These are phyloP conservation scores for Elsinoe arachidis DNA, from an alignment of 2,329 filamentous ascomycete genomes.

Conservation along the genomic window DNA sequence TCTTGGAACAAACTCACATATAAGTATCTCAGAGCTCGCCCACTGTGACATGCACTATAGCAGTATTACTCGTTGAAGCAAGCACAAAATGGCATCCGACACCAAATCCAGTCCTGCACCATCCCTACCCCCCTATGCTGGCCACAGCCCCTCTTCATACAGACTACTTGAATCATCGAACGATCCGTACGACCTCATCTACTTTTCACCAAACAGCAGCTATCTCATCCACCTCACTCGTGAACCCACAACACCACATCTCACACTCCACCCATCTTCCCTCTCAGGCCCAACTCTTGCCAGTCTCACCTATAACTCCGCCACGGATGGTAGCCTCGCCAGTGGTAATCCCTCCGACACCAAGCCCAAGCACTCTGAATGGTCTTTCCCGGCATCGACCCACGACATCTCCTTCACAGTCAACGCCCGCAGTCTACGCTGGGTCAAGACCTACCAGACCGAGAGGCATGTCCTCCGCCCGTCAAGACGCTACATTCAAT, in stretches of 20 bases:
- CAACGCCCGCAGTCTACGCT: background rate
- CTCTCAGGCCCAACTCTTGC: background rate
- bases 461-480: background rate
- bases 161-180: background rate
- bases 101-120: background rate
- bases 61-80: background rate
- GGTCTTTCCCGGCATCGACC: background rate
- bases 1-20: too few species aligned
- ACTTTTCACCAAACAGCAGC: background rate
- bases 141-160: background rate
- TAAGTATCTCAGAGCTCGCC: too few species aligned
- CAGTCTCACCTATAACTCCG: background rate
- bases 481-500: background rate
- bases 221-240: slow-evolving; percentile 1
- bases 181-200: background rate
- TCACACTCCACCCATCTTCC: background rate
- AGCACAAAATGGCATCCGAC: background rate
- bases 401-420: background rate
- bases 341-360: background rate
- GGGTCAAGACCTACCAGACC: slow-evolving; percentile 4
- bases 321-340: background rate
- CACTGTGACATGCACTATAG: background rate
- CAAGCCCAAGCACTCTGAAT: background rate
- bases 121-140: background rate
- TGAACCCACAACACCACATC: background rate